These are phyloP conservation scores for Teunomyces atbi DNA, from an alignment of 805 yeast species.

Conservation along the genomic window DNA sequence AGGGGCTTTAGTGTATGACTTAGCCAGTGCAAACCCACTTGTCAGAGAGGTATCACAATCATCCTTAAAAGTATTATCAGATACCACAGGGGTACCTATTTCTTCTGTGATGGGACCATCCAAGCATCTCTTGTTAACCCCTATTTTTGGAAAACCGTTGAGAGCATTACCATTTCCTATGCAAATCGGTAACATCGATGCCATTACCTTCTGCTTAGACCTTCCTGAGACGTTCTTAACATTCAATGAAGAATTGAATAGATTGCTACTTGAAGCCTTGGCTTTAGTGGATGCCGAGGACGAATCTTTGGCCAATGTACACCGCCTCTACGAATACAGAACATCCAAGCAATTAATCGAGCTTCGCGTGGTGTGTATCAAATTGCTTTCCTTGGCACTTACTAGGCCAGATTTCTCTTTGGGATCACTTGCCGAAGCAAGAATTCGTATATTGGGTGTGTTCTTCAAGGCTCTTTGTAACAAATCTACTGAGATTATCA, in stretches of 20 bases:
- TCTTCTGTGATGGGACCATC: slow-evolving; percentile 79
- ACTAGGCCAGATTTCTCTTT: slow-evolving; percentile 80
- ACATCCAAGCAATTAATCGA: slow-evolving; percentile 87
- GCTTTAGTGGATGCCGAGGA: slow-evolving; percentile 98
- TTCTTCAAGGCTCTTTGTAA: slow-evolving; percentile 91
- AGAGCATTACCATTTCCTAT: slow-evolving; percentile 96
- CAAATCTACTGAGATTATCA: slow-evolving; percentile 79
- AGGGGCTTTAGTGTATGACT: slow-evolving; percentile 88
- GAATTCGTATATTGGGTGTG: slow-evolving; percentile 85
- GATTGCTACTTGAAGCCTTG: slow-evolving; percentile 84
- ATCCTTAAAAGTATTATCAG: slow-evolving; percentile 65
- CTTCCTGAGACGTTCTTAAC: slow-evolving; percentile 78
- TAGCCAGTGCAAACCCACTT: slow-evolving; percentile 80
- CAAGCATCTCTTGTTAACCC: slow-evolving; percentile 77
- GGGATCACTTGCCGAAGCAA: slow-evolving; percentile 70
- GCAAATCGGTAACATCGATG: slow-evolving; percentile 98
- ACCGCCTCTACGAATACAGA: slow-evolving; percentile 78
- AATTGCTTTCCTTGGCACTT: slow-evolving; percentile 75
- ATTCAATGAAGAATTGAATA: slow-evolving; percentile 83
- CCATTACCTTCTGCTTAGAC: slow-evolving; percentile 86
- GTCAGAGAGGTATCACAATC: slow-evolving; percentile 82
- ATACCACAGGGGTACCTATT: slow-evolving; percentile 65
- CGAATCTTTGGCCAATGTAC: slow-evolving; percentile 87
- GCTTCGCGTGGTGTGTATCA: slow-evolving; percentile 86
- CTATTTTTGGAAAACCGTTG: slow-evolving; percentile 94